Evolutionary conservation across 805 yeast genomes (phyloP), one percentile per base, ranked within the genome.

Genomic region (Ogataea pilisensis): DNA sequence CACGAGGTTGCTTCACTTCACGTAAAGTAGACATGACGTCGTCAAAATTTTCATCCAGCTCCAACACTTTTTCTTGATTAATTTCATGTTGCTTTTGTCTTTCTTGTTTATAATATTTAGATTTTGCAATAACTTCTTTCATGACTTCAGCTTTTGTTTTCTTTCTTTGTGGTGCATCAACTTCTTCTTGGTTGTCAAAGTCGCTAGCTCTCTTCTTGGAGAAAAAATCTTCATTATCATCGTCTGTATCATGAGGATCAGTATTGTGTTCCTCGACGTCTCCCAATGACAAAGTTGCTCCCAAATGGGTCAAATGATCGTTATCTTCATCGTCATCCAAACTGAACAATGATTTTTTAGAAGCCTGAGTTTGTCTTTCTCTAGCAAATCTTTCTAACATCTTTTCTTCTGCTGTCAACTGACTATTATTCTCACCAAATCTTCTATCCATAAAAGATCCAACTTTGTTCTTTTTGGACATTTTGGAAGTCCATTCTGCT

Each of bases 361-460:
- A 66, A 2, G 75, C 60, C 44, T 75, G 74, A 14, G 73, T 55
- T 60, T 88, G 95, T 58, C 85, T 75, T 67, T 91, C 98, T 42
- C 82, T 78, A 4, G 96, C 86, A 68, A 88, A 93, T 68, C 99
- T 80, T 58, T 85, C 96, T 65, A 93, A 75, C 96, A 89, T 89
- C 62, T 85, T 87, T 51, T 93, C 96, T 63, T 93, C 98, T 11
- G 80, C 80, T n/a, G 83, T 76, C 69, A 93, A 56, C 35, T 69
- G 62, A 7, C 69, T 61, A 61, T 87, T 82, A 48, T 76, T 75
- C 58, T 93, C 99, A 60, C 99, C 99, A 62, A 93, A 91, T 65
- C 96, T 78, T 50, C 89, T 75, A 68, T 93, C 99, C 2, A 79
- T 61, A 12, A 93, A 56, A 2, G 86, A 87, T 38, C 97, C 96